Conservation (phyloP, 2,329 filamentous ascomycete genomes). For the Claviceps cyperi region DNA sequence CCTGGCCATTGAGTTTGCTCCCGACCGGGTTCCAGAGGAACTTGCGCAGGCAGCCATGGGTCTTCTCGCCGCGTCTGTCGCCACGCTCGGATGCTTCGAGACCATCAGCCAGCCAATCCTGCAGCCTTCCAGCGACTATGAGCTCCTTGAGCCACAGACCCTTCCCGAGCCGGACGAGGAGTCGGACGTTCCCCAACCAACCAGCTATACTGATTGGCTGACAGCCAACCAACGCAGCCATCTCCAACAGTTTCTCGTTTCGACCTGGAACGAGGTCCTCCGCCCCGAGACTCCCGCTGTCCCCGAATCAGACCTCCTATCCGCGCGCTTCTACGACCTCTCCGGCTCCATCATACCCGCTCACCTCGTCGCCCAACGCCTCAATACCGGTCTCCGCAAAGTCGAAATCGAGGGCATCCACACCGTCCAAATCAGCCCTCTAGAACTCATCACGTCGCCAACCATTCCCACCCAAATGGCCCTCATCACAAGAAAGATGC, state of each 20-base stretch:
- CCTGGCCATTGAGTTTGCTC: slow-evolving; percentile 31
- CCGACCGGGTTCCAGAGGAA: slow-evolving; percentile 24
- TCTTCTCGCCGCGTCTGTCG: slow-evolving; percentile 30
- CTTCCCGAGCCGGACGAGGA: slow-evolving; percentile 20
- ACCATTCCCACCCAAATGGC: slow-evolving; percentile 36
- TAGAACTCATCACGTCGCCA: slow-evolving; percentile 35
- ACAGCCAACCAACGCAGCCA: slow-evolving; percentile 24
- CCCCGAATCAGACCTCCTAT: slow-evolving; percentile 26
- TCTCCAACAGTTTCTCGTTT: slow-evolving; percentile 27
- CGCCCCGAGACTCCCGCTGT: slow-evolving; percentile 24
- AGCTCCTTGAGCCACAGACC: slow-evolving; percentile 23
- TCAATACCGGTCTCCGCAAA: slow-evolving; percentile 27
- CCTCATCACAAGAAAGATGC: slow-evolving; percentile 19
- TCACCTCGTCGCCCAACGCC: slow-evolving; percentile 28
- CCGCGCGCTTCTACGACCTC: slow-evolving; percentile 35
- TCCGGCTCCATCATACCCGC: slow-evolving; percentile 36
- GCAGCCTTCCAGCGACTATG: slow-evolving; percentile 26
- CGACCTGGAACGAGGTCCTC: slow-evolving; percentile 31
- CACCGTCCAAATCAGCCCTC: slow-evolving; percentile 25
- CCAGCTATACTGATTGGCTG: slow-evolving; percentile 14
- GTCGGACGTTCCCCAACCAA: slow-evolving; percentile 5
- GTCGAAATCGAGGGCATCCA: slow-evolving; percentile 23
- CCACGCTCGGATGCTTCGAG: slow-evolving; percentile 29
- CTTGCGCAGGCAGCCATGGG: slow-evolving; percentile 31
- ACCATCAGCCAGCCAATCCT: slow-evolving; percentile 31